phyloP scores from a whole-genome alignment of 1,284 basidiomycete species.

The Fistulinella cinereoalba region DNA sequence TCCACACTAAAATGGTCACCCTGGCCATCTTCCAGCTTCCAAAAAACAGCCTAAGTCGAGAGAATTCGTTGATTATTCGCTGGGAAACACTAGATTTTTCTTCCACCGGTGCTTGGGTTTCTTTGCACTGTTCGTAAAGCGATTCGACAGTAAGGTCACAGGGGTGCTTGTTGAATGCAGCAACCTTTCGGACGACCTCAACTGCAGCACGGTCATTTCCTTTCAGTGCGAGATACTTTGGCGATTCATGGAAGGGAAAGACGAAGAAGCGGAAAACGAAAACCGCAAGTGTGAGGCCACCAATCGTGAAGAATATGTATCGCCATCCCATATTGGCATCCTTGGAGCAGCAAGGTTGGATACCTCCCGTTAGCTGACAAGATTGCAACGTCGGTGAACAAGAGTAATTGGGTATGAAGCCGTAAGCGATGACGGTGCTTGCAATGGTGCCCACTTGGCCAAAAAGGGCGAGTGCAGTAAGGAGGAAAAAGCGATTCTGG shows the following conservation, averaged over 20 bases:
- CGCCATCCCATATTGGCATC: slow-evolving; percentile 22
- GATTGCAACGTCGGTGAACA: slow-evolving; percentile 12
- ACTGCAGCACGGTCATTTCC: slow-evolving; percentile 13
- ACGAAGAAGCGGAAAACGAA: slow-evolving; percentile 18
- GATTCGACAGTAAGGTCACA: slow-evolving; percentile 21
- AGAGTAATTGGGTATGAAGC: slow-evolving; percentile 15
- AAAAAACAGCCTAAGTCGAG: slow-evolving; percentile 12
- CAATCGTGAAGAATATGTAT: slow-evolving; percentile 12
- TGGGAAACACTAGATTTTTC: not conserved
- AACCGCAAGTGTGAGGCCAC: slow-evolving; percentile 11
- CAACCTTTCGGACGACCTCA: slow-evolving; percentile 17
- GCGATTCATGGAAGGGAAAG: slow-evolving; percentile 19
- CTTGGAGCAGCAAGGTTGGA: slow-evolving; percentile 17
- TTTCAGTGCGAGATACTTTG: slow-evolving; percentile 16
- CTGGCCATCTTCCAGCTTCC: slow-evolving; percentile 11
- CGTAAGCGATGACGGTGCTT: slow-evolving; percentile 7
- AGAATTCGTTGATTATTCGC: slow-evolving; percentile 7
- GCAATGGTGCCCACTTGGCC: slow-evolving; percentile 6
- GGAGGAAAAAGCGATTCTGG: slow-evolving; percentile 19
- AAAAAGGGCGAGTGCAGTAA: slow-evolving; percentile 13
- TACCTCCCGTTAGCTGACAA: slow-evolving; percentile 12
- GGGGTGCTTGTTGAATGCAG: slow-evolving; percentile 12
- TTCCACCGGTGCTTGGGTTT: not conserved
- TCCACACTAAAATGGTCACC: slow-evolving; percentile 13
- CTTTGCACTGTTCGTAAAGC: slow-evolving; percentile 11